These are phyloP conservation scores for Wickerhamomyces silvicola DNA, from an alignment of 805 yeast species.

Conservation along the genomic window DNA sequence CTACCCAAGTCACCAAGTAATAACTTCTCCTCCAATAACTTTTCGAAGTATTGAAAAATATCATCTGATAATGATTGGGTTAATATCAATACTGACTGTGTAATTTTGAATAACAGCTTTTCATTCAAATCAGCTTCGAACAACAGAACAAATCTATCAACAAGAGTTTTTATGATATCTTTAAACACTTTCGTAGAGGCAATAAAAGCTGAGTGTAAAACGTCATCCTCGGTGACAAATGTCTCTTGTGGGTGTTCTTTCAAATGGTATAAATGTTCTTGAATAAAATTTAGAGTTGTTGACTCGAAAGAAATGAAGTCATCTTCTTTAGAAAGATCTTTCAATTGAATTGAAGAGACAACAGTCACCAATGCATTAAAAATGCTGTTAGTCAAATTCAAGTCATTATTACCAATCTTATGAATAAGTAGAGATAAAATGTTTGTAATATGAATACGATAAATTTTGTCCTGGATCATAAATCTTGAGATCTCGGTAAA, in stretches of 20 bases:
- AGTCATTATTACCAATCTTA: slow-evolving; percentile 86
- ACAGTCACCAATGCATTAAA: slow-evolving; percentile 63
- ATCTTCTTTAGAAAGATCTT: slow-evolving; percentile 40
- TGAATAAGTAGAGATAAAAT: slow-evolving; percentile 63
- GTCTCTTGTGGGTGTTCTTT: slow-evolving; percentile 19
- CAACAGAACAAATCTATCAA: slow-evolving; percentile 53
- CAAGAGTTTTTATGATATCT: slow-evolving; percentile 47
- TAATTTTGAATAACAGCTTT: slow-evolving; percentile 30
- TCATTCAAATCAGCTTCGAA: slow-evolving; percentile 46
- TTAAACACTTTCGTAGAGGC: slow-evolving; percentile 72
- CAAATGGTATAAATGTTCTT: slow-evolving; percentile 54
- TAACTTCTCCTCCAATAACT: slow-evolving; percentile 31
- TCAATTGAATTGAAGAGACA: slow-evolving; percentile 67
- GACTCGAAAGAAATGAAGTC: slow-evolving; percentile 36
- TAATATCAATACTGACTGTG: slow-evolving; percentile 40
- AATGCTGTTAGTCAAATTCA: slow-evolving; percentile 62
- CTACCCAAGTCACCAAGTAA: slow-evolving; percentile 51
- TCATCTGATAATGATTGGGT: slow-evolving; percentile 58
- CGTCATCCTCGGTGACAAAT: slow-evolving; percentile 37
- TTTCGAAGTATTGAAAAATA: slow-evolving; percentile 39
- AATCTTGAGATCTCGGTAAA: slow-evolving; percentile 60
- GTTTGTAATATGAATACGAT: slow-evolving; percentile 73
- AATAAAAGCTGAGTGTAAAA: slow-evolving; percentile 50
- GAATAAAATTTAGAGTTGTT: slow-evolving; percentile 48
- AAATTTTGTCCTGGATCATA: slow-evolving; percentile 56